These are phyloP conservation scores for Plectosphaerella cucumerina DNA, from an alignment of 2,329 filamentous ascomycete genomes.

Conservation along the genomic window DNA sequence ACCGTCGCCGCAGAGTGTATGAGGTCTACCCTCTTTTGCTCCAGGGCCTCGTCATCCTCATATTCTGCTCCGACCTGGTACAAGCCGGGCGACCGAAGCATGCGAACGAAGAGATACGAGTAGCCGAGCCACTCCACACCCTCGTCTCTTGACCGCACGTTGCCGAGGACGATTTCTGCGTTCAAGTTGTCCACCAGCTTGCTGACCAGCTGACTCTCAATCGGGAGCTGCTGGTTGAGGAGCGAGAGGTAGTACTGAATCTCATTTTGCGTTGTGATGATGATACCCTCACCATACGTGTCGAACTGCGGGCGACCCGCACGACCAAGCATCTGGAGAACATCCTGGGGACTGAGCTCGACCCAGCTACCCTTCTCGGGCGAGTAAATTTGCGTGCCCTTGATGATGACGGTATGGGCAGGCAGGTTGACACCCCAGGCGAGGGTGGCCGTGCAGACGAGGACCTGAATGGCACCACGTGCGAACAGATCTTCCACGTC, in stretches of 20 bases:
- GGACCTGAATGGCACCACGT: constrained; percentile 85
- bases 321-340: constrained; percentile 97
- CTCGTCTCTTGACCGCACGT: constrained; percentile 85
- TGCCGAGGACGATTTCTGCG: constrained; percentile 91
- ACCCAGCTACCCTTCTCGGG: constrained; percentile 99
- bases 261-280: constrained; percentile 92
- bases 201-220: constrained; percentile 93
- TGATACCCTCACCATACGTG: constrained; percentile 96
- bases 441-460: constrained; percentile 96
- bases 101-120: constrained; percentile 95
- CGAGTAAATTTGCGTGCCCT: constrained; percentile 96
- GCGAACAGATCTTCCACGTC: constrained; percentile 94
- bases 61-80: constrained; percentile 97
- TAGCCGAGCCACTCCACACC: constrained; percentile 99
- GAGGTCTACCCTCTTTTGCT: constrained; percentile 96
- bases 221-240: constrained; percentile 94
- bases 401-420: constrained; percentile 97
- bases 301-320: constrained; percentile 95
- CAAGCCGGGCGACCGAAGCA: constrained; percentile 90
- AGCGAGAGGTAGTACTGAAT: constrained; percentile 97
- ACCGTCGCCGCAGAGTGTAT: constrained; percentile 89
- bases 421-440: constrained; percentile 99
- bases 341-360: constrained; percentile 93
- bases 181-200: constrained; percentile 94
- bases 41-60: constrained; percentile 82